Base-by-base conservation (phyloP, 2,329 filamentous ascomycete species). In the Fusarium irregulare region DNA sequence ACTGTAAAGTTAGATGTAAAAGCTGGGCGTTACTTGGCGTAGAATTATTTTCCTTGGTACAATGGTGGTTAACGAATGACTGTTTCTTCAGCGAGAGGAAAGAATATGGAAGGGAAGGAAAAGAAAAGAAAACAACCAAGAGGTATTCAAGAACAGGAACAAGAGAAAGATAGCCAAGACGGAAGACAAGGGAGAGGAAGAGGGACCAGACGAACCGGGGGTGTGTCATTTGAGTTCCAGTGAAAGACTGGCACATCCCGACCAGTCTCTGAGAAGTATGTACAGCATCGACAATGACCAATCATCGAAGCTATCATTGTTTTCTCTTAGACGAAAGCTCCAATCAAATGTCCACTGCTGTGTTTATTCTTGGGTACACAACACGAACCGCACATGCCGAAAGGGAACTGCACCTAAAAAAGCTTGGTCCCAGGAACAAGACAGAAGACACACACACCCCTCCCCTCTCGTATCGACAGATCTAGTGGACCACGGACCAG, bases 391-490 rank as follows among this genome's bases (percentile, higher is more conserved):
- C 46, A 34, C 61, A 61, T 66, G 48, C 63, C 42, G 55, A 60
- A n/a, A 20, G 46, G 21, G 23, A 28, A 42, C 49, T 21, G 10
- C 23, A 34, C 20, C 47, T 50, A 34, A 21, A n/a, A 50, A 50
- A 50, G 47, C 47, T 40, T 42, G 49, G 49, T 51, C 18, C 48
- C 60, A 64, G 60, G 59, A 49, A 64, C 21, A 27, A 23, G 13
- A 32, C 25, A 41, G 23, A 37, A 4, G 34, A 18, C 32, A 27
- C 32, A 27, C 32, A 12, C 42, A 7, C 58, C 37, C 58, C 41
- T 47, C 44, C 47, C 53, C 47, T 47, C 47, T 70, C 67, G 67
- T 70, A 70, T 70, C 57, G 62, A 47, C 30, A 54, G 64, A 66
- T 62, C 62, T 23, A 47, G 57, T 47, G 51, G 54, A 37, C 45